Evolutionary conservation across 164 flowering plant genomes (phyloP).

Genomic region (Malania oleifera): DNA sequence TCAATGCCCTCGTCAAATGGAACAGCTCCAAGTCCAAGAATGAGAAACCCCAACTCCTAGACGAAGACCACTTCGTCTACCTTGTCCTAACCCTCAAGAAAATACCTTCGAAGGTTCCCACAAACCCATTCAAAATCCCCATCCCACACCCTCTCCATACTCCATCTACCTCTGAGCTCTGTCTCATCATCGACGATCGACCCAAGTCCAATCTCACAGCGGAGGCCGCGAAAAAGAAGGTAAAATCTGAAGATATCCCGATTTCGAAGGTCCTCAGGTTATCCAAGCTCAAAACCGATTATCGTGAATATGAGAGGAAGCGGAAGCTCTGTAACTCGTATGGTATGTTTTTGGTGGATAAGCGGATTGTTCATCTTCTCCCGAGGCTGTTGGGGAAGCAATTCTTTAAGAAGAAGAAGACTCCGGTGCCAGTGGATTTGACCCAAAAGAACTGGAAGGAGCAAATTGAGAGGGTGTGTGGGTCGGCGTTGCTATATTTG

Average conservation of each 20-base stretch:
- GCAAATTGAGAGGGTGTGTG: not conserved
- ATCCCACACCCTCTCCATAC: slow-evolving; percentile 5
- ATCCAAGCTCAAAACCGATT: slow-evolving; percentile 1
- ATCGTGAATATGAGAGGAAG: not conserved
- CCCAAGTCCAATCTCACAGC: not conserved
- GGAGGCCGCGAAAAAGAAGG: not conserved
- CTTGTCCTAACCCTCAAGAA: slow-evolving; percentile 1
- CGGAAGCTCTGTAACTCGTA: not conserved
- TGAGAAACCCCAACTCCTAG: not conserved
- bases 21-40: not conserved
- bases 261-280: slow-evolving; percentile 1
- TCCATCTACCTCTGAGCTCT: not conserved
- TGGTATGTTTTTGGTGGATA: not conserved
- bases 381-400: not conserved
- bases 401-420: not conserved
- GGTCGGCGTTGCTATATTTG: not conserved
- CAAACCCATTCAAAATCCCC: not conserved
- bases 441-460: not conserved
- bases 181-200: slow-evolving; percentile 7
- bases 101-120: not conserved
- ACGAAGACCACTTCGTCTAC: not conserved
- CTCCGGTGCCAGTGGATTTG: not conserved
- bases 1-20: slow-evolving; percentile 2
- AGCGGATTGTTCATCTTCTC: not conserved
- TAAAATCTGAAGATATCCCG: not conserved